A percentile compares a stretch with the other conserved stretches of the same genome.
These are phyloP conservation scores for Dioscorea cayenensis DNA, from an alignment of 116 monocot genomes.

Conservation along the genomic window DNA sequence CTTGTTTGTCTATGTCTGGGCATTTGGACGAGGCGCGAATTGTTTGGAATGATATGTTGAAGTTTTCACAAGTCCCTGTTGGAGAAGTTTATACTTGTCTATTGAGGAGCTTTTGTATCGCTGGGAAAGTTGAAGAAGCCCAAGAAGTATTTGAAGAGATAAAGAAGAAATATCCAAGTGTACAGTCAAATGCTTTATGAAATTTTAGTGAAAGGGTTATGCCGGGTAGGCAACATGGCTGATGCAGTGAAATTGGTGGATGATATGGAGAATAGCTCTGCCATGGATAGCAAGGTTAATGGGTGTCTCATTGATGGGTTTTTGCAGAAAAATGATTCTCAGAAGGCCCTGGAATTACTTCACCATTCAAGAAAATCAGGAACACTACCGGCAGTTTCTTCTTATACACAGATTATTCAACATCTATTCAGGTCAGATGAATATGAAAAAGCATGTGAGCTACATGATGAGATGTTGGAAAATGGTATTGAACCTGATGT, in stretches of 20 bases:
- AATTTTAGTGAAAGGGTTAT: conserved; percentile 33
- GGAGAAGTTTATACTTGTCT: conserved; percentile 15
- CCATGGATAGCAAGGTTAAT: conserved; percentile 15
- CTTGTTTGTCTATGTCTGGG: conserved; percentile 32
- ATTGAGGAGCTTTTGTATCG: conserved; percentile 38
- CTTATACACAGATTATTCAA: conserved; percentile 68
- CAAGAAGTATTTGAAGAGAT: conserved; percentile 31
- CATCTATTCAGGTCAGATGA: conserved; percentile 42
- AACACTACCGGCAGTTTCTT: conserved; percentile 27
- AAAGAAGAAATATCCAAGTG: conserved; percentile 16
- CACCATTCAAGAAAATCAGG: conserved; percentile 25
- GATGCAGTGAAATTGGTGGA: conserved; percentile 39
- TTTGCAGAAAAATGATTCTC: conserved; percentile 31
- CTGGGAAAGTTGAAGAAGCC: conserved; percentile 38
- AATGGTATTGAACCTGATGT: conserved; percentile 43
- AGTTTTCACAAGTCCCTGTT: conserved; percentile 11
- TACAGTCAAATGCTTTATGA: conserved; percentile 8
- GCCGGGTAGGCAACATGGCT: conserved; percentile 22
- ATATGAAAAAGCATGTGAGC: conserved; percentile 45
- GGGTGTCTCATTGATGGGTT: conserved; percentile 51
- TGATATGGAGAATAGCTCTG: conserved; percentile 14
- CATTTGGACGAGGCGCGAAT: conserved; percentile 19
- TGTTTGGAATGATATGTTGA: conserved; percentile 48
- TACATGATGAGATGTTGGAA: conserved; percentile 58
- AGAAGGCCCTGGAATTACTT: conserved; percentile 44